Base-by-base conservation (phyloP, 2,329 filamentous ascomycete species). In the Fusarium drepaniforme region DNA sequence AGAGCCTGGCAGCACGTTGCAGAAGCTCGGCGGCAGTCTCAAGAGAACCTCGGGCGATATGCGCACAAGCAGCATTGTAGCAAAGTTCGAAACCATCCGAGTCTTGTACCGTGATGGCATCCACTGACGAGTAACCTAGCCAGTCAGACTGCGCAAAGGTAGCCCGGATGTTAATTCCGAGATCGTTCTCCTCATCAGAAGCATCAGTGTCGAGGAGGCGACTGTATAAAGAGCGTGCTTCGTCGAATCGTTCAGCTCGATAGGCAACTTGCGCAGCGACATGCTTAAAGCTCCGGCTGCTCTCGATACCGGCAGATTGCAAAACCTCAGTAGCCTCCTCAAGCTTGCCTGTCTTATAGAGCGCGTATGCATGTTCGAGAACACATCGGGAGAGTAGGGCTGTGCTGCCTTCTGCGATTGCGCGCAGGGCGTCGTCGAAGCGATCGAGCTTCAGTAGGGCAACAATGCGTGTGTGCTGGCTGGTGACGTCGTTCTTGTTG, bases 381-480 rank as follows among this genome's bases (percentile, higher is more conserved):
- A 84, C 80, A 75, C 92, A 94, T 67, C 84, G 84, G 44, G 89
- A 85, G 80, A 92, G 90, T 67, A 96, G 84, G 73, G 85, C 86
- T 68, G 89, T 86, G 59, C 91, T 91, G 21, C 87, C 91, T 40
- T 91, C 90, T 70, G 91, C 89, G 69, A 96, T 88, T 66, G 90
- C 88, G 69, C 90, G 90, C 58, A 95, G 85, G 56, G 93, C 93
- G 82, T 97, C 94, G 67, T 93, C 90, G 82, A 93, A 97, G 68
- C 94, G 93, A 83, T 97, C 94, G 77, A 97, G 90, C 81, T 95
- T 95, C 73, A 97, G 87, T 23, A 97, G 88, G 25, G 94, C 93
- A 53, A 96, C 89, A 16, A 93, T 88, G 71, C 93, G 92, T 40
- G 91, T 92, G 81, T 93, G 92, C 42, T 93, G 91, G 64, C 92